Evolutionary conservation across 2,329 filamentous ascomycete genomes (phyloP).

Genomic region (Claviceps purpurea): DNA sequence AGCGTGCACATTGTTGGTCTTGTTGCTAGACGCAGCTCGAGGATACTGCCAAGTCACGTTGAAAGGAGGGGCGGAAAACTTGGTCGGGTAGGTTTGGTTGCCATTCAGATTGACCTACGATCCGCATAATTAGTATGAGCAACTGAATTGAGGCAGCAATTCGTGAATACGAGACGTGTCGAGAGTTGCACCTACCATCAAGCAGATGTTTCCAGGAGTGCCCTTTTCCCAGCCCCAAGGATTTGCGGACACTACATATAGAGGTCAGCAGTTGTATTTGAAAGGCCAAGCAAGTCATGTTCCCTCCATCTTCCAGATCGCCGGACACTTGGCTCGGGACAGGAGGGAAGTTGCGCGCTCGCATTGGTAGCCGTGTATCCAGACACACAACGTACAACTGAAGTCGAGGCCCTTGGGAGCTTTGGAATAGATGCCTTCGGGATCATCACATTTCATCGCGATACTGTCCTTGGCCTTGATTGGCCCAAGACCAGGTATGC

Average conservation of each 20-base stretch:
- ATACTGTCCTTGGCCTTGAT: conserved; percentile 20
- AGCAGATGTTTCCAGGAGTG: conserved; percentile 29
- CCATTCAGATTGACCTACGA: conserved; percentile 4
- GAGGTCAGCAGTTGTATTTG: background rate
- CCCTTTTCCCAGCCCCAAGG: conserved; percentile 35
- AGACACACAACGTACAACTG: conserved; percentile 27
- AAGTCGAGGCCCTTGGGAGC: conserved; percentile 28
- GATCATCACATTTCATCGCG: conserved; percentile 26
- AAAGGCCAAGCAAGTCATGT: background rate
- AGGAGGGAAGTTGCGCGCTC: background rate
- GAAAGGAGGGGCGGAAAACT: conserved; percentile 32
- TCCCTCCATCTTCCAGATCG: background rate
- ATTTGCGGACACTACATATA: conserved; percentile 36
- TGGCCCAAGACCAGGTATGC: conserved; percentile 3
- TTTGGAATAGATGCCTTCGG: conserved; percentile 31
- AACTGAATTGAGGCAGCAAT: background rate
- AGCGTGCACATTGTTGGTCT: conserved; percentile 33
- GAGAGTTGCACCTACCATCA: conserved; percentile 28
- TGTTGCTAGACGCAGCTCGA: conserved; percentile 11
- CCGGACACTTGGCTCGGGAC: background rate
- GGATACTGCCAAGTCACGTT: conserved; percentile 40
- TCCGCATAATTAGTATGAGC: background rate
- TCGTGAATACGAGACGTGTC: too few species aligned
- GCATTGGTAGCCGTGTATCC: too few species aligned
- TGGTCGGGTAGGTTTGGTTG: conserved; percentile 35